Base-by-base conservation (phyloP, 306 rosid genomes). In the Prunus padus region DNA sequence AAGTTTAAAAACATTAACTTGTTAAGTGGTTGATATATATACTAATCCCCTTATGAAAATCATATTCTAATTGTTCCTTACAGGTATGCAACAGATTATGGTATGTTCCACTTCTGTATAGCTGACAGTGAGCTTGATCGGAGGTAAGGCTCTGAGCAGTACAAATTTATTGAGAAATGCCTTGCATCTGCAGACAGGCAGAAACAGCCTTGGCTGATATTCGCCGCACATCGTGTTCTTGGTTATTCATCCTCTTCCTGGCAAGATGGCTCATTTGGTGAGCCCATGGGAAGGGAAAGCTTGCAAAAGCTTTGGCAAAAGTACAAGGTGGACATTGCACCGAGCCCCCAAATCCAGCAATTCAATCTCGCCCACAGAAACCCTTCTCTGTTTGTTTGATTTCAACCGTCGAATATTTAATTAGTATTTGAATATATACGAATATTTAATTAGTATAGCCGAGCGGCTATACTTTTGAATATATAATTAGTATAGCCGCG, bases 221-320 rank as follows among this genome's bases (percentile, higher is more conserved):
- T 91, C 44, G 77, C 83, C 3, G 98, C 98, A n/a, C 98, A 93
- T 80, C 89, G 98, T 28, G 98, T 93, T 67, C 93, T 93, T 64
- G 98, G 98, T 30, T 93, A 93, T 82, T 89, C 98, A 5, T 91
- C 98, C 19, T 31, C 57, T 11, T 72, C 25, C n/a, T 83, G 65
- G 73, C 81, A 88, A 49, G 86, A 84, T 4, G 97, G 96, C 13
- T 84, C 98, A 46, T 93, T 75, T 75, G 94, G 77, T 67, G 98
- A 93, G 73, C 98, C 97, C 23, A 89, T 91, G 97, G 98, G 92
- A 82, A 91, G 94, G 77, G 94, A 93, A 76, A 91, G 91, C 84
- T 71, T 93, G 67, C 96, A 93, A 77, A 86, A 42, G 80, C 94
- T 93, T 10, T 93, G 97, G 97, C 97, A 93, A 75, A 91, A 74